Evolutionary conservation across 2,329 filamentous ascomycete species (phyloP), one percentile per base, ranked within the genome.

Genomic region (Aurifilum marmelostoma): DNA sequence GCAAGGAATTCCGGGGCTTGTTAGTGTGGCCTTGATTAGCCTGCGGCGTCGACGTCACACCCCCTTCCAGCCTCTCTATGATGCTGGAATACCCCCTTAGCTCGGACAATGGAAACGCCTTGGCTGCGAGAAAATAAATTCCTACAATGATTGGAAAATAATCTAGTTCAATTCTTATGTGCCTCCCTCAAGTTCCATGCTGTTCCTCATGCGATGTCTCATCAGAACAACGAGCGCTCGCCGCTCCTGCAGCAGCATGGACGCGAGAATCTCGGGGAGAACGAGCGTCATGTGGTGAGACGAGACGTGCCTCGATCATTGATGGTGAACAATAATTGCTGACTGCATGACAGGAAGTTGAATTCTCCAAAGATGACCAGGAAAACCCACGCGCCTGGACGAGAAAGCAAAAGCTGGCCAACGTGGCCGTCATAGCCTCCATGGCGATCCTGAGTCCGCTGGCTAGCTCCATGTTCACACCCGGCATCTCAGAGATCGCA

Each of bases 381-480:
- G 68, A 56, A 2, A 65, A 67, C 54, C 68, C 68, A 2, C 56
- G 29, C 47, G 65, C 65, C 14, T 69, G 68, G 68, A 43, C 68
- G 24, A 66, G 50, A n/a, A 62, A 59, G 27, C 67, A 52, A 18
- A 69, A 69, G 47, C 61, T 69, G 18, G 63, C 62, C 43, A 69
- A 69, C 61, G 67, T 69, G 43, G 68, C 68, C 27, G 65, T 69
- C 16, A 60, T 69, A 52, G 68, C 68, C 43, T 67, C 63, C 61
- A 69, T 67, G 68, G 65, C 68, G 27, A 67, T 71, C 21, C 60
- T 71, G 21, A 71, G 63, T 27, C 69, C 69, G 9, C 67, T 71
- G 11, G 69, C 69, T n/a, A 71, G 69, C 63, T 71, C 69, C 43
- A 71, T 71, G 67, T 71, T 71, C 60, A 68, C 67, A 0, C 69